Evolutionary conservation across 2,329 filamentous ascomycete genomes (phyloP), one percentile per base, ranked within the genome.

Genomic region (Chaetomiaceae sp.): DNA sequence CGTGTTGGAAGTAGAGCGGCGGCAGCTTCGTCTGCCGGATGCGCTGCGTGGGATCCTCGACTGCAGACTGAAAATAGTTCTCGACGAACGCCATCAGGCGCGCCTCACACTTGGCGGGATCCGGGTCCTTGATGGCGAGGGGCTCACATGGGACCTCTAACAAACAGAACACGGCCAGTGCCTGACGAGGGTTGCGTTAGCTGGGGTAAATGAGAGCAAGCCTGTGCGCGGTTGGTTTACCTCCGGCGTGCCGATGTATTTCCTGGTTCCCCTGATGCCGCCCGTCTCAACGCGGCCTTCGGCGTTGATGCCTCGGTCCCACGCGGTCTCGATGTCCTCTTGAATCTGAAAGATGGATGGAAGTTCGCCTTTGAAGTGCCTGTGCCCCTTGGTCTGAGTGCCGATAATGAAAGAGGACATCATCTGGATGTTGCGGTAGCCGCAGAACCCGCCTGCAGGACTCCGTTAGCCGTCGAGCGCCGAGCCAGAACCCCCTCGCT

Each of bases 391-490:
- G 11, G 71, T 71, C 32, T 69, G 63, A 1, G 78, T 68, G 8
- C 75, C 76, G 48, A 83, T 78, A 17, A 96, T 79, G 62, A 88
- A 90, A 0, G 89, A 91, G 12, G 84, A 70, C 56, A 96, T 66
- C 82, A 94, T 94, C 63, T 97, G 93, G 26, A 95, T 94, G 60
- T 95, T 97, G 33, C 91, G 79, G 62, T 96, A 97, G 3, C 91
- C 91, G 62, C 91, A 97, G 62, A 97, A 97, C 6, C 88, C 86
- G 18, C 89, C 89, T 79, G 11, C 19, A 36, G 45, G 14, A 40
- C 22, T 8, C 3, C 8, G 7, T 9, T 17, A 9, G 10, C 10
- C 15, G 14, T 14, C 4, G 29, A 6, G 29, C 12, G 14, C 29
- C 2, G n/a, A 32, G n/a, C 29, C 15, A 30, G 10, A 9, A 6